Evolutionary conservation across 805 yeast species (phyloP).

Genomic region (Monosporozyma aquatica): DNA sequence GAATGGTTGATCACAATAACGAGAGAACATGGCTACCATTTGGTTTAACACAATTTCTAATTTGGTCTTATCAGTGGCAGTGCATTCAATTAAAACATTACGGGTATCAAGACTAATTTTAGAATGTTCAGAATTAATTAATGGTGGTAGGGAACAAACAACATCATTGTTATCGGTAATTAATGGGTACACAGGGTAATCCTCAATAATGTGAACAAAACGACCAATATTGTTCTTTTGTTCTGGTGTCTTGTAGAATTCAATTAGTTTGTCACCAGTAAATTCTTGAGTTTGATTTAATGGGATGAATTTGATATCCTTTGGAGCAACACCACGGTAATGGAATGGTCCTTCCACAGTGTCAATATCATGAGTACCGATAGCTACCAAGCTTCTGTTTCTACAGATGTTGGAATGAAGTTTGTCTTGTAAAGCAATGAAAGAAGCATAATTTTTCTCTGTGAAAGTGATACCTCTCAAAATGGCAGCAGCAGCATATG

Average conservation of each 20-base stretch:
- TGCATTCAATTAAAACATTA: constrained; percentile 85
- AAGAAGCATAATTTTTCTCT: constrained; percentile 82
- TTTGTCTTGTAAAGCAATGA: constrained; percentile 93
- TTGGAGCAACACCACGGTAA: constrained; percentile 76
- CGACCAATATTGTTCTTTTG: constrained; percentile 84
- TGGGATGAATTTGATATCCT: constrained; percentile 66
- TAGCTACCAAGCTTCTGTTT: constrained; percentile 93
- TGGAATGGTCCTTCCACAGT: constrained; percentile 73
- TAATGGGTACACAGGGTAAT: constrained; percentile 85
- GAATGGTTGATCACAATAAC: constrained; percentile 73
- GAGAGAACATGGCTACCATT: constrained; percentile 91
- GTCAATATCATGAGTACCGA: constrained; percentile 95
- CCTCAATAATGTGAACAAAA: constrained; percentile 78
- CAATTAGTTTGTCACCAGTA: constrained; percentile 74
- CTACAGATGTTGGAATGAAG: constrained; percentile 92
- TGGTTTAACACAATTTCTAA: constrained; percentile 87
- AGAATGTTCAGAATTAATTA: constrained; percentile 85
- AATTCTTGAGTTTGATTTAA: constrained; percentile 60
- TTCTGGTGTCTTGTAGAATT: constrained; percentile 59
- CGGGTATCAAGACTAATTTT: constrained; percentile 78
- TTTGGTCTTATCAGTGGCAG: constrained; percentile 93
- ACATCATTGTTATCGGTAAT: constrained; percentile 67
- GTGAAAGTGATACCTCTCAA: constrained; percentile 76
- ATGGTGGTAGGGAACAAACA: constrained; percentile 92
- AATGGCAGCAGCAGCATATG: constrained; percentile 92